These are phyloP conservation scores for Solanum chacoense DNA, from an alignment of 305 asterid genomes.

Conservation along the genomic window DNA sequence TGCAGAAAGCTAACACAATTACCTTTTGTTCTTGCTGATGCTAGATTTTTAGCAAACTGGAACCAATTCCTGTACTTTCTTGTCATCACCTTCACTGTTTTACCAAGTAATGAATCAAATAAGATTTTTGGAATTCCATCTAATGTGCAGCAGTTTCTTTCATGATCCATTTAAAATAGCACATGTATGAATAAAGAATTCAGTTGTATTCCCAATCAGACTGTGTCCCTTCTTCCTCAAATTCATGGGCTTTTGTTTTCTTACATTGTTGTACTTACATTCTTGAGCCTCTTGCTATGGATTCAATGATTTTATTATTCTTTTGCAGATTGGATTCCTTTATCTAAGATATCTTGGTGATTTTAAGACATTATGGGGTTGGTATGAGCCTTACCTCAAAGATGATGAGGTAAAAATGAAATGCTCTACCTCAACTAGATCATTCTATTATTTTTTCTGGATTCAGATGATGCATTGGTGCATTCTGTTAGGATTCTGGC, in stretches of 20 bases:
- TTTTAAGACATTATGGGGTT: conserved; percentile 88
- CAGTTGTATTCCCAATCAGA: background rate
- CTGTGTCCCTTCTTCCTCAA: background rate
- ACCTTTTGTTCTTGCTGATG: background rate
- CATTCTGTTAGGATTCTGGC: background rate
- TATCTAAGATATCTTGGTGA: conserved; percentile 85
- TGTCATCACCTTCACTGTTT: background rate
- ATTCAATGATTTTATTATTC: background rate
- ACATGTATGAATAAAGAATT: background rate
- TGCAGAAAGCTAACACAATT: background rate
- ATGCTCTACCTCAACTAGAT: conserved; percentile 10
- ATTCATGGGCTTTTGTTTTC: background rate
- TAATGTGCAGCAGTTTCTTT: background rate
- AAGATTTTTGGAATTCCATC: background rate
- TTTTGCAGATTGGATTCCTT: conserved; percentile 79
- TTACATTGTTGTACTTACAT: background rate
- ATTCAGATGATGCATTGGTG: background rate
- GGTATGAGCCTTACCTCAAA: conserved; percentile 87
- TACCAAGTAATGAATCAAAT: background rate
- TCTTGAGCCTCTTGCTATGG: background rate
- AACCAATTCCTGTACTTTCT: background rate
- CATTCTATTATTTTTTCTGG: background rate
- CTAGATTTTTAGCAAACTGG: background rate
- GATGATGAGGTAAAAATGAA: conserved; percentile 84
- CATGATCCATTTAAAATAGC: background rate